Percentiles rank a stretch among this genome's conserved stretches.
Conservation (phyloP, 352 stramenopile species). For the Phytophthora chlamydospora region DNA sequence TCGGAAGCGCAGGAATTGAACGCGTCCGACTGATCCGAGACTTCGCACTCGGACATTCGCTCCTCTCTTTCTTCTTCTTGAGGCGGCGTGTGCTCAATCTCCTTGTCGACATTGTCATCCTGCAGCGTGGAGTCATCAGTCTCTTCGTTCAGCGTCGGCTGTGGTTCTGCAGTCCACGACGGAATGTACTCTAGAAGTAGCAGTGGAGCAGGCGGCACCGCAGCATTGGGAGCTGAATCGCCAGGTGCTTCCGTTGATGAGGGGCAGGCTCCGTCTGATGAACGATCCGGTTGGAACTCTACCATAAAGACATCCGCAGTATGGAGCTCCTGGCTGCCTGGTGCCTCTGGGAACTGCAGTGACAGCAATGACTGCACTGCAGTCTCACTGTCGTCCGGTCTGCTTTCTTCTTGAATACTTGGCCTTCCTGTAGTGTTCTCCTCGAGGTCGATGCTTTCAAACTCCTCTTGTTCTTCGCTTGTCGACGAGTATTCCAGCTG, state of each 20-base stretch:
- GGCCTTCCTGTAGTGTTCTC: not conserved
- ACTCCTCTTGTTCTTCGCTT: not conserved
- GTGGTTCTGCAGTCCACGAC: slow-evolving; percentile 3
- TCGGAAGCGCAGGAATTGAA: slow-evolving; percentile 37
- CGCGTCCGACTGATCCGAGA: slow-evolving; percentile 20
- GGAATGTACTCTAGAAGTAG: slow-evolving; percentile 22
- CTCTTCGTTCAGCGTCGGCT: not conserved
- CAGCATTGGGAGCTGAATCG: not conserved
- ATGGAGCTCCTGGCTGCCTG: not conserved
- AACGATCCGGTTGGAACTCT: too few species aligned
- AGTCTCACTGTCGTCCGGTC: not conserved
- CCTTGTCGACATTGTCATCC: not conserved
- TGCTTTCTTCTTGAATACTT: not conserved
- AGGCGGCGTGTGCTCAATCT: not conserved
- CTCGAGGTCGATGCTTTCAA: slow-evolving; percentile 17
- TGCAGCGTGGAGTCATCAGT: not conserved
- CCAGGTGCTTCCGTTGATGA: too few species aligned
- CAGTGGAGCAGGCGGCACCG: not conserved
- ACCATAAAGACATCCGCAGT: not conserved
- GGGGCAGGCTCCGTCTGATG: too few species aligned
- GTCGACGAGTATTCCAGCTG: not conserved
- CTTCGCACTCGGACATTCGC: slow-evolving; percentile 22
- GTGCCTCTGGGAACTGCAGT: not conserved
- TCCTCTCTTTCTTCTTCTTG: slow-evolving; percentile 11
- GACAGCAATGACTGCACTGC: not conserved